Evolutionary conservation across 169 alveolate genomes (phyloP).

Genomic region (Eimeria necatrix): DNA sequence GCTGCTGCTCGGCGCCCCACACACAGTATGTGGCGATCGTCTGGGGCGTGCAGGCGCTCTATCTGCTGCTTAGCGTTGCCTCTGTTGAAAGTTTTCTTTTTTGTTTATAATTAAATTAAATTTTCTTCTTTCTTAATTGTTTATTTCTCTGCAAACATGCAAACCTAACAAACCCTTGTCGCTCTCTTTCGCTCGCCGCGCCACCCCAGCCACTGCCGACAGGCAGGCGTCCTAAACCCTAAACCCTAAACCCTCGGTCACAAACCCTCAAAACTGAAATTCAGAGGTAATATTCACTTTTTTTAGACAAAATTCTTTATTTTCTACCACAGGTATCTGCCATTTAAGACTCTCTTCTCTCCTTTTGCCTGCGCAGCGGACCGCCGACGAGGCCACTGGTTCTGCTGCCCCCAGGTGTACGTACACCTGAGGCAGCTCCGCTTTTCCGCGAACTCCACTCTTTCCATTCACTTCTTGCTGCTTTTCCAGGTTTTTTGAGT

Average conservation of each 20-base stretch:
- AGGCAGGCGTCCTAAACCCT: background rate
- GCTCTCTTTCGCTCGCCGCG: background rate
- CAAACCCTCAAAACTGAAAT: background rate
- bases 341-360: background rate
- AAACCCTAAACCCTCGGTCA: background rate
- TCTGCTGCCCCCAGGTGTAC: background rate
- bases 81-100: background rate
- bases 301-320: background rate
- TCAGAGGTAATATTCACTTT: background rate
- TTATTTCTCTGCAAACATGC: background rate
- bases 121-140: background rate
- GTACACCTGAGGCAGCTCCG: background rate
- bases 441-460: background rate
- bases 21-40: too few relatives aligned
- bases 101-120: background rate
- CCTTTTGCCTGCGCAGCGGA: background rate
- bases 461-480: background rate
- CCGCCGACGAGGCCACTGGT: slow-evolving; percentile 18
- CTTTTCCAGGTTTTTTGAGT: background rate
- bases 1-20: too few relatives aligned
- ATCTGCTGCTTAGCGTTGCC: too few relatives aligned
- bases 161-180: background rate
- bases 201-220: background rate
- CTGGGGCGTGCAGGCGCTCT: too few relatives aligned
- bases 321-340: background rate